Conservation (phyloP, 2,329 filamentous ascomycete species). For the Pestalotiopsis fici region DNA sequence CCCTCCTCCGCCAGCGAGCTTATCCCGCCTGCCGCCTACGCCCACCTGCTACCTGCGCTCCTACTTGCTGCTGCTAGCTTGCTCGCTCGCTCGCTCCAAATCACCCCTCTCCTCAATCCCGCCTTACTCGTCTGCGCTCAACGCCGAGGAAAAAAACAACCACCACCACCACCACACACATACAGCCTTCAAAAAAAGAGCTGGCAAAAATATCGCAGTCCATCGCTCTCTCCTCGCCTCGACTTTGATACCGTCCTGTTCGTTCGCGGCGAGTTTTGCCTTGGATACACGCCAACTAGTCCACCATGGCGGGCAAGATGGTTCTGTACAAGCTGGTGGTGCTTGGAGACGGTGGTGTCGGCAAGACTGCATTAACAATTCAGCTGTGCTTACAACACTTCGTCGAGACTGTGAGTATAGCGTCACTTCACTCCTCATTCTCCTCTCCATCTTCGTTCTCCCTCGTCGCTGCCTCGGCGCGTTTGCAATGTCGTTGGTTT, state of each 20-base stretch:
- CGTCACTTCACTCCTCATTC: background rate
- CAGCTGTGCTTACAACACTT: slow-evolving; percentile 98
- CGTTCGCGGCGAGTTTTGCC: background rate
- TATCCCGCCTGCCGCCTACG: background rate
- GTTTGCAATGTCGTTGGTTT: background rate
- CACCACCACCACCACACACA: background rate
- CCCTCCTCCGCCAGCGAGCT: background rate
- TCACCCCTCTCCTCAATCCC: background rate
- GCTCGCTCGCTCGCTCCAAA: background rate
- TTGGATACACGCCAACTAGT: slow-evolving; percentile 5
- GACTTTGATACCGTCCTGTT: background rate
- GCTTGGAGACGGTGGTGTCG: slow-evolving; percentile 89
- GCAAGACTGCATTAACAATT: slow-evolving; percentile 92
- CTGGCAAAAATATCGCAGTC: background rate
- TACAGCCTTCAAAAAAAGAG: background rate
- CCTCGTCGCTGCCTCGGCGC: background rate
- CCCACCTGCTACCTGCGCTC: background rate
- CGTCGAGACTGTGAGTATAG: slow-evolving; percentile 78
- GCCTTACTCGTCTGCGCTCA: background rate
- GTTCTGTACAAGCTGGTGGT: slow-evolving; percentile 96
- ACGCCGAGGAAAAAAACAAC: background rate
- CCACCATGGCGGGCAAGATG: slow-evolving; percentile 86
- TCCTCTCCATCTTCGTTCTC: background rate
- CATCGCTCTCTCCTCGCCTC: background rate
- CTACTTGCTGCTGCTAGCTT: background rate